These are phyloP conservation scores for Ascochyta rabiei DNA, from an alignment of 2,329 filamentous ascomycete species.

Conservation along the genomic window DNA sequence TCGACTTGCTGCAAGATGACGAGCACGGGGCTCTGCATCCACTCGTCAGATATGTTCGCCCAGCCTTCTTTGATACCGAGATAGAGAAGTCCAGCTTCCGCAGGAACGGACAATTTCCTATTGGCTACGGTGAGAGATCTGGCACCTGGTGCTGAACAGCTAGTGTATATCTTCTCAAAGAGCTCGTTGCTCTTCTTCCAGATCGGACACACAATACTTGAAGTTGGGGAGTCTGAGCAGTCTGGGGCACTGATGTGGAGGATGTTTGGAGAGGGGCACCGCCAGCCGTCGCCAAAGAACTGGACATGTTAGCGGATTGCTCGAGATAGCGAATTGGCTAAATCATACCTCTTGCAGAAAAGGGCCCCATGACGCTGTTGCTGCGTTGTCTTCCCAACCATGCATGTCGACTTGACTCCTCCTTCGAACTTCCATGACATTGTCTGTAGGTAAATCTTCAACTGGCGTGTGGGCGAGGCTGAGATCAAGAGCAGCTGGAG, in stretches of 20 bases:
- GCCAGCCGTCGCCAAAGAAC: slow-evolving; percentile 40
- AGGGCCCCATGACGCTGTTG: slow-evolving; percentile 36
- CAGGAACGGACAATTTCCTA: slow-evolving; percentile 14
- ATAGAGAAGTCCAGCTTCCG: slow-evolving; percentile 39
- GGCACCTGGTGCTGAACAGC: slow-evolving; percentile 19
- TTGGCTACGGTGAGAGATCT: slow-evolving; percentile 5
- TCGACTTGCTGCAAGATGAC: slow-evolving; percentile 39
- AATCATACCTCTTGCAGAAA: slow-evolving; percentile 34
- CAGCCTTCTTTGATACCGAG: slow-evolving; percentile 40
- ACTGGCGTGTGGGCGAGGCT: slow-evolving; percentile 24
- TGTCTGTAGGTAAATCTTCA: slow-evolving; percentile 18
- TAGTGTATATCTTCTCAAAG: slow-evolving; percentile 36
- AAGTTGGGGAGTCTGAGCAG: not conserved
- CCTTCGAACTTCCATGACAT: slow-evolving; percentile 14
- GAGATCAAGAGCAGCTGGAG: slow-evolving; percentile 12
- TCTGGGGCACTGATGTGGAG: slow-evolving; percentile 37
- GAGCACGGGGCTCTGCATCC: slow-evolving; percentile 40
- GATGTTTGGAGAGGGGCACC: slow-evolving; percentile 37
- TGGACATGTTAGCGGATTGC: slow-evolving; percentile 15
- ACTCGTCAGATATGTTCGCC: slow-evolving; percentile 29
- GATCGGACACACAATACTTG: slow-evolving; percentile 28
- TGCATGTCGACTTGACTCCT: slow-evolving; percentile 19
- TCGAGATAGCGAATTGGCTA: no score
- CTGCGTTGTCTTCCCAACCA: slow-evolving; percentile 25
- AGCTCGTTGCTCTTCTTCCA: slow-evolving; percentile 42